These are phyloP conservation scores for Cordyceps tenuipes DNA, from an alignment of 2,329 filamentous ascomycete genomes.

Conservation along the genomic window DNA sequence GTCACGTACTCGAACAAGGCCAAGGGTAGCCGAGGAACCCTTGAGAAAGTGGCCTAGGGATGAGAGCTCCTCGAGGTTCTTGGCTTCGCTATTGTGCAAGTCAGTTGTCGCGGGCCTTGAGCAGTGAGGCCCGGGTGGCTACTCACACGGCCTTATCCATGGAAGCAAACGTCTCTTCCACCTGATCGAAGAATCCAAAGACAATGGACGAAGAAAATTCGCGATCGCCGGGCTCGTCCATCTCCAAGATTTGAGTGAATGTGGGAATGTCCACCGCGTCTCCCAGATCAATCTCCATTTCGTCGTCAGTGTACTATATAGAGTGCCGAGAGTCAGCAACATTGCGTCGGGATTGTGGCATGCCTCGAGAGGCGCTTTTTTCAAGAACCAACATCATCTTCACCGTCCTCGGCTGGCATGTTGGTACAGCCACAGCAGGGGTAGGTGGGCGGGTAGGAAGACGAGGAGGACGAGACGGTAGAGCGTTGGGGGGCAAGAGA, in stretches of 20 bases:
- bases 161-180: constrained; percentile 71
- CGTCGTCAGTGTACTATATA: constrained; percentile 22
- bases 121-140: not conserved
- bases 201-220: constrained; percentile 89
- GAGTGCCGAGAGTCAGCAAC: not conserved
- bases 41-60: constrained; percentile 92
- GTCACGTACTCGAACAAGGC: constrained; percentile 82
- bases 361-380: not conserved
- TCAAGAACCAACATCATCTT: constrained; percentile 9
- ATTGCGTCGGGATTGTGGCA: not conserved
- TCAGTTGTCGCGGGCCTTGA: not conserved
- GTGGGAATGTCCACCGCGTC: constrained; percentile 71
- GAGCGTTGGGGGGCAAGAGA: constrained; percentile 3
- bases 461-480: not conserved
- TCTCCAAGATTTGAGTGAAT: constrained; percentile 94
- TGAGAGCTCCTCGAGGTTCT: constrained; percentile 68
- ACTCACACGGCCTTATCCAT: constrained; percentile 81
- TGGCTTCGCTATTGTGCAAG: constrained; percentile 43
- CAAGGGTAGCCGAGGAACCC: constrained; percentile 90
- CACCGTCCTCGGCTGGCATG: constrained; percentile 1
- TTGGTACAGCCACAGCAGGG: not conserved
- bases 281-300: constrained; percentile 51
- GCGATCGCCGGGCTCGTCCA: constrained; percentile 84
- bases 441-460: not conserved
- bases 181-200: constrained; percentile 87